Percentiles rank a stretch among this genome's conserved stretches.
Evolutionary conservation across 2,329 filamentous ascomycete genomes (phyloP).

Genomic region (Paraconiothyrium sp.): DNA sequence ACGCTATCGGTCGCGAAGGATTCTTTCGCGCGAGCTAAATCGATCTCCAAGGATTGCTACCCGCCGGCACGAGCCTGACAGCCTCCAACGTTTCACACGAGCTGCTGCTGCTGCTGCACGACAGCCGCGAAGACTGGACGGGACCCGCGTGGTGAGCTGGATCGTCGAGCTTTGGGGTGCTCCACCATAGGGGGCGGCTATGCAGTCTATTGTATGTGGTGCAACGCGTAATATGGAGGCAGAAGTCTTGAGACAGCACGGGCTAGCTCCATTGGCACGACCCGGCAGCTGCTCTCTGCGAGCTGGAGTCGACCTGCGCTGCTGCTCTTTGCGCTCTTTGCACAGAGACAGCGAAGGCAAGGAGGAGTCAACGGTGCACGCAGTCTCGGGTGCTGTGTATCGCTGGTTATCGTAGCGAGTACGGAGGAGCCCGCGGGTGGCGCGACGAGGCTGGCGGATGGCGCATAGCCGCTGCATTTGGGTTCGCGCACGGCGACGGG

Average conservation of each 20-base stretch:
- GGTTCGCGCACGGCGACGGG: not conserved
- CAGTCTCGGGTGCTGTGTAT: not conserved
- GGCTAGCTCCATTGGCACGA: slow-evolving; percentile 3
- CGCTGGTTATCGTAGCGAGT: not conserved
- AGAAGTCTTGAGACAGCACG: slow-evolving; percentile 1
- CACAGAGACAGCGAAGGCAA: not conserved
- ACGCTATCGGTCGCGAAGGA: slow-evolving; percentile 2
- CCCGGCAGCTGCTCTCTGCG: not conserved
- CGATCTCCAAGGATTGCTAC: slow-evolving; percentile 17
- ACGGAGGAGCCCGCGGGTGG: not conserved
- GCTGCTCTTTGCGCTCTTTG: not conserved
- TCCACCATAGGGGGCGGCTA: not conserved
- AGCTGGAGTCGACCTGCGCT: not conserved
- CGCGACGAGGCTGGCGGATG: slow-evolving; percentile 11
- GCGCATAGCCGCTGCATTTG: not conserved
- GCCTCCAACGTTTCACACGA: slow-evolving; percentile 2
- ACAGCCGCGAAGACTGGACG: not conserved
- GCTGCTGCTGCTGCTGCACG: slow-evolving; percentile 3
- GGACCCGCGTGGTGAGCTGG: slow-evolving; percentile 1
- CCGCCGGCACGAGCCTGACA: slow-evolving; percentile 4
- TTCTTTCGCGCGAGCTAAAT: slow-evolving; percentile 17
- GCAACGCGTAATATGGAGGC: slow-evolving; percentile 38
- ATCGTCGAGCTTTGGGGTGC: not conserved
- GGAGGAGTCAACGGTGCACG: not conserved
- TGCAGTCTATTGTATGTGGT: slow-evolving; percentile 40